phyloP scores from a whole-genome alignment of 108 stramenopile species.

The Skeletonema marinoi region DNA sequence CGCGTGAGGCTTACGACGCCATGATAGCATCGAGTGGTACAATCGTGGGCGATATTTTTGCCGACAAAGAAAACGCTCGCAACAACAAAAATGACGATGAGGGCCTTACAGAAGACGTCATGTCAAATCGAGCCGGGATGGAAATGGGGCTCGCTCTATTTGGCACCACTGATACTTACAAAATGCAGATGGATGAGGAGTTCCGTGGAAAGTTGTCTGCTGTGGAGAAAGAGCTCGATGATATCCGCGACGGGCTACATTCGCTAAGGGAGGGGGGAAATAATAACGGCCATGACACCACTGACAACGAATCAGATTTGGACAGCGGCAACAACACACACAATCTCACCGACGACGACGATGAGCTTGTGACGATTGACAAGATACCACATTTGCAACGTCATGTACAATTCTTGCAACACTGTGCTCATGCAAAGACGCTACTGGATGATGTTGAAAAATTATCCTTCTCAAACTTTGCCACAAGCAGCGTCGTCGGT shows the following conservation, averaged over 20 bases:
- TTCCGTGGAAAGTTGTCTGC: conserved; percentile 2
- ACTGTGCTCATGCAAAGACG: conserved; percentile 14
- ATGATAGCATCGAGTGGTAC: conserved; percentile 17
- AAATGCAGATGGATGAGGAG: conserved; percentile 19
- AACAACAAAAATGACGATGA: conserved; percentile 4
- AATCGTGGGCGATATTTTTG: conserved; percentile 5
- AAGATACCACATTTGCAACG: conserved; percentile 6
- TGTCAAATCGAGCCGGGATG: conserved; percentile 18
- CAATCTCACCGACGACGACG: background rate
- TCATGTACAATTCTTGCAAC: conserved; percentile 14
- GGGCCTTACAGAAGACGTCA: background rate
- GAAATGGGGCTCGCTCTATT: conserved; percentile 43
- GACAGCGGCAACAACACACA: background rate
- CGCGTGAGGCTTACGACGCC: conserved; percentile 12
- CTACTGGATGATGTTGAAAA: conserved; percentile 24
- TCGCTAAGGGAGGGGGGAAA: background rate
- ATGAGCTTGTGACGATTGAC: background rate
- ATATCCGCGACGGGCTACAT: conserved; percentile 9
- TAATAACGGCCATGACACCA: background rate
- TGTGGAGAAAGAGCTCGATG: conserved; percentile 23
- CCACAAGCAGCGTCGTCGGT: conserved; percentile 1
- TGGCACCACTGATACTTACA: conserved; percentile 34
- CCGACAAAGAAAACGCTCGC: background rate
- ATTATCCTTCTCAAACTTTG: conserved; percentile 11
- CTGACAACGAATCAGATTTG: background rate